These are phyloP conservation scores for Goffeauzyma gilvescens DNA, from an alignment of 768 basidiomycete genomes.

Conservation along the genomic window DNA sequence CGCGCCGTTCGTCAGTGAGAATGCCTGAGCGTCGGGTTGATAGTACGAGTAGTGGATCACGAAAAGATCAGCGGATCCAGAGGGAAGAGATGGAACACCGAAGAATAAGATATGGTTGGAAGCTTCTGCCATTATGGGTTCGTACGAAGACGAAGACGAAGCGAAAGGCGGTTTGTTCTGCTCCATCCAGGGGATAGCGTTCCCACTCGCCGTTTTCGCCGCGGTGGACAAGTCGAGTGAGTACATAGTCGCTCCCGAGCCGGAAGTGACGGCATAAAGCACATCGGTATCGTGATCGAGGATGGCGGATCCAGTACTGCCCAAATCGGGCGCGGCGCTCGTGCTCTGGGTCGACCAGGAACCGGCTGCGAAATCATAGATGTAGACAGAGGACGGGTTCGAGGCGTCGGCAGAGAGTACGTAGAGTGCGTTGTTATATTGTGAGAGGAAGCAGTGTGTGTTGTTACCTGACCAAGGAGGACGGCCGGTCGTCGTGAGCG, in stretches of 20 bases:
- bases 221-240: slow-evolving; percentile 52
- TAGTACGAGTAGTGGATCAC: slow-evolving; percentile 73
- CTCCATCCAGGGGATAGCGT: slow-evolving; percentile 46
- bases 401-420: slow-evolving; percentile 57
- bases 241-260: slow-evolving; percentile 36
- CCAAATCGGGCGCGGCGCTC: slow-evolving; percentile 17
- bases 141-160: too few species aligned
- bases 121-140: slow-evolving; percentile 60
- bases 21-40: slow-evolving; percentile 51
- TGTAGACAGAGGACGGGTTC: slow-evolving; percentile 51
- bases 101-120: slow-evolving; percentile 77
- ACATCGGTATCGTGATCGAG: slow-evolving; percentile 90
- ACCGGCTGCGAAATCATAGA: slow-evolving; percentile 46
- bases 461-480: slow-evolving; percentile 33
- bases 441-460: slow-evolving; percentile 29
- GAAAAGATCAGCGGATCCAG: slow-evolving; percentile 58
- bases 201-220: slow-evolving; percentile 41
- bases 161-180: slow-evolving; percentile 42
- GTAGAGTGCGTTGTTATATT: slow-evolving; percentile 75
- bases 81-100: slow-evolving; percentile 45
- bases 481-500: slow-evolving; percentile 10
- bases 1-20: slow-evolving; percentile 37
- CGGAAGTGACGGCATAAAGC: slow-evolving; percentile 42
- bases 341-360: slow-evolving; percentile 59
- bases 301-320: slow-evolving; percentile 47